Conservation (phyloP, 768 basidiomycete genomes). For the Boletellus sp. region DNA sequence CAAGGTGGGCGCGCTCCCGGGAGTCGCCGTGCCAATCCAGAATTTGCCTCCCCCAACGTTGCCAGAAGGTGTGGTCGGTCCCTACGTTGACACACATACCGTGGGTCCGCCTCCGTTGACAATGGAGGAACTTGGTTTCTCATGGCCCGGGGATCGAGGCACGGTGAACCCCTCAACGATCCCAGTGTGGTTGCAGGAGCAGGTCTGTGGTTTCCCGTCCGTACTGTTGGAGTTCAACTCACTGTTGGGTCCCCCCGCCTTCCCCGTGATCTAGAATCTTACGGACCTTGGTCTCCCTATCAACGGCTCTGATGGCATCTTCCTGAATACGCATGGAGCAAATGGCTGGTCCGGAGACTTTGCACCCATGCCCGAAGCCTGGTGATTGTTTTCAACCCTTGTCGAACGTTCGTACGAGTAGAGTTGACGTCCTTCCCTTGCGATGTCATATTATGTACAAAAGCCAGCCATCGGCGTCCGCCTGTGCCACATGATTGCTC, state of each 20-base stretch:
- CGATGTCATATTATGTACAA: slow-evolving; percentile 15
- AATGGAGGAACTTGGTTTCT: slow-evolving; percentile 81
- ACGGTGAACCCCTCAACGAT: slow-evolving; percentile 77
- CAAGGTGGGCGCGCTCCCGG: slow-evolving; percentile 69
- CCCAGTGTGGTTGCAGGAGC: slow-evolving; percentile 90
- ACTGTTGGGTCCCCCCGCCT: background rate
- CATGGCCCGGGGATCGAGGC: slow-evolving; percentile 60
- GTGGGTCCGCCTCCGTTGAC: slow-evolving; percentile 62
- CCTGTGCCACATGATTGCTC: slow-evolving; percentile 19
- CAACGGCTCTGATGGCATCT: slow-evolving; percentile 89
- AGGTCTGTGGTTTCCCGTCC: slow-evolving; percentile 46
- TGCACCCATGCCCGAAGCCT: slow-evolving; percentile 75
- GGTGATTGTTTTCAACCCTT: slow-evolving; percentile 47
- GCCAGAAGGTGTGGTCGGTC: slow-evolving; percentile 55
- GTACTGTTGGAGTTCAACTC: background rate
- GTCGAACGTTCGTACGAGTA: slow-evolving; percentile 16
- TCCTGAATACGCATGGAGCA: slow-evolving; percentile 66
- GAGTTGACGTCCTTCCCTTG: slow-evolving; percentile 19
- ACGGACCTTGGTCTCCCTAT: slow-evolving; percentile 88
- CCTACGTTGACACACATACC: slow-evolving; percentile 51
- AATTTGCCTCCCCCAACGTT: slow-evolving; percentile 50
- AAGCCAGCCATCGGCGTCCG: slow-evolving; percentile 15
- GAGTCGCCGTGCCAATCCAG: slow-evolving; percentile 45
- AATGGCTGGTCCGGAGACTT: slow-evolving; percentile 80
- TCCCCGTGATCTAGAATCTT: slow-evolving; percentile 60